Conservation (phyloP, 768 basidiomycete species). For the Hygrophorus russula region DNA sequence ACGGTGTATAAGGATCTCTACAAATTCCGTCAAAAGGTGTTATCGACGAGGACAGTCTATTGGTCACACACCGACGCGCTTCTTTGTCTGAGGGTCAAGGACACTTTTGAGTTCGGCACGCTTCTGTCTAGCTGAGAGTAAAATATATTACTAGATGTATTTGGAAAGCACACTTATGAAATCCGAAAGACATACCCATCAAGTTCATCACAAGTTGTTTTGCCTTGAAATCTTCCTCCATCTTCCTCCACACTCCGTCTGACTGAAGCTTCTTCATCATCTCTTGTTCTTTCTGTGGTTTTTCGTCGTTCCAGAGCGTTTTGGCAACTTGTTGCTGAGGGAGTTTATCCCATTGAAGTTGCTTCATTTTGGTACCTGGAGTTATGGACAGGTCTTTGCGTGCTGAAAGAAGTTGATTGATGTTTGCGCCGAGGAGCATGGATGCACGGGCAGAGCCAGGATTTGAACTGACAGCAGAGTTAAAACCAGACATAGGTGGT, state of each 20-base stretch:
- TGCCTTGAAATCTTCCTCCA: slow-evolving; percentile 97
- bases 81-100: slow-evolving; percentile 83
- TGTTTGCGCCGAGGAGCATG: slow-evolving; percentile 43
- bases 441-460: slow-evolving; percentile 45
- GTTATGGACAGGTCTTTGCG: slow-evolving; percentile 83
- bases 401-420: slow-evolving; percentile 42
- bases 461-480: slow-evolving; percentile 14
- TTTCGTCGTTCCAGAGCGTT: slow-evolving; percentile 78
- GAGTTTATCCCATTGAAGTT: slow-evolving; percentile 98
- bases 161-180: slow-evolving; percentile 2
- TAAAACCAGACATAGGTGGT: neutral
- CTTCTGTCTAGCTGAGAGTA: slow-evolving; percentile 57
- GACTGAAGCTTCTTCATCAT: slow-evolving; percentile 73
- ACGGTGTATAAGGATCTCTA: slow-evolving; percentile 89
- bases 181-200: slow-evolving; percentile 46
- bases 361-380: slow-evolving; percentile 90
- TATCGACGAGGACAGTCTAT: neutral
- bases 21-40: slow-evolving; percentile 1
- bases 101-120: slow-evolving; percentile 88
- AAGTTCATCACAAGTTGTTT: slow-evolving; percentile 88
- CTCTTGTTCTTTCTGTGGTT: slow-evolving; percentile 57
- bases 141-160: no score
- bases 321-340: slow-evolving; percentile 75
- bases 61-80: slow-evolving; percentile 73
- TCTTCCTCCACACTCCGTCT: slow-evolving; percentile 88